Base-by-base conservation (phyloP, 768 basidiomycete genomes). In the Lanmaoa pseudosensibilis region DNA sequence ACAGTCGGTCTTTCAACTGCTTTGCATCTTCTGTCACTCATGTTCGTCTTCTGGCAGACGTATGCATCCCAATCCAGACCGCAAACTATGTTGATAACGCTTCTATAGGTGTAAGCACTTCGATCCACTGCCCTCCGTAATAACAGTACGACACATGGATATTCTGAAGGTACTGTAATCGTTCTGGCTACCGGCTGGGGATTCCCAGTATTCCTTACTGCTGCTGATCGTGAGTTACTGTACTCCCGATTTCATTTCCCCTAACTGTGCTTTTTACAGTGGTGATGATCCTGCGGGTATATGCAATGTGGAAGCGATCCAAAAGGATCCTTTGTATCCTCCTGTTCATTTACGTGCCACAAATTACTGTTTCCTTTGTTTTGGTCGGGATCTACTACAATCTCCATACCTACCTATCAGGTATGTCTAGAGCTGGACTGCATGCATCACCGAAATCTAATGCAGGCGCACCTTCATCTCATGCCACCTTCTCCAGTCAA, bases 211-310 rank as follows among this genome's bases (percentile, higher is more conserved):
- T 54, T 49, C 15, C 6, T 34, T 9, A 7, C 1, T 11, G 48
- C 38, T 3, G 53, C 44, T 3, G 49, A 58, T 33, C 16, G 57
- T 58, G 27, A 25, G 34, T 40, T 9, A 16, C 41, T 16, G 8
- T 41, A 16, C 41, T 2, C 41, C 8, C 16, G 8, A 2, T 36
- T 23, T 3, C 5, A 34, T 4, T 15, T 36, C 19, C 12, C 7
- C 18, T 12, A 21, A 21, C 13, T 8, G 3, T 30, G 3, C 2
- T n/a, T 37, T 47, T 15, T n/a, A 5, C 18, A 61, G 60, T 61
- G 5, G n/a, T 61, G 8, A 61, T 61, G 56, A 36, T 58, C 7
- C n/a, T 61, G 9, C 53, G 56, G n/a, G 56, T 60, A 3, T 60
- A 57, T 45, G 44, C 60, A 21, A 52, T 58, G 46, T 61, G 50